A percentile compares a stretch with the other conserved stretches of the same genome.
phyloP scores from a whole-genome alignment of 2,329 filamentous ascomycete species.

The Aspergillus sojae region DNA sequence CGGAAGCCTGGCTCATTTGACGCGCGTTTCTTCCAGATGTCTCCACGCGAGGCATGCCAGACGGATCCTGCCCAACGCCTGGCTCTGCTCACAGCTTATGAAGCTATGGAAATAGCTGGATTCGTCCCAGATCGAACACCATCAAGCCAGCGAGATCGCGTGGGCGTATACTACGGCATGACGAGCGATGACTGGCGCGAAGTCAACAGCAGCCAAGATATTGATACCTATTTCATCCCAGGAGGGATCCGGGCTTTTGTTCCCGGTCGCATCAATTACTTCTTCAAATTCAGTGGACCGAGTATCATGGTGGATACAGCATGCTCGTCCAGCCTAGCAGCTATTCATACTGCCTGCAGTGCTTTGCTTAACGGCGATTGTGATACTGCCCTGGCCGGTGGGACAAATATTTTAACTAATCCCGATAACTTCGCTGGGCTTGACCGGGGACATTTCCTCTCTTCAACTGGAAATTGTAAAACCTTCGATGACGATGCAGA shows the following conservation, averaged over 20 bases:
- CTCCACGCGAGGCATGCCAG: constrained; percentile 75
- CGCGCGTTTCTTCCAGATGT: constrained; percentile 87
- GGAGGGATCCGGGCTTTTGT: constrained; percentile 63
- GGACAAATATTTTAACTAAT: constrained; percentile 75
- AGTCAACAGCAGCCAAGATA: constrained; percentile 71
- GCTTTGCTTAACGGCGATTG: constrained; percentile 75
- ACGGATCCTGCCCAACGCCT: constrained; percentile 81
- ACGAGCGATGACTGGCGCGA: constrained; percentile 78
- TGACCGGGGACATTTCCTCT: constrained; percentile 75
- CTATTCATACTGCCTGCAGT: constrained; percentile 72
- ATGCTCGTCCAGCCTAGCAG: constrained; percentile 73
- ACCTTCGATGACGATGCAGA: constrained; percentile 80
- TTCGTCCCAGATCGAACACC: constrained; percentile 73
- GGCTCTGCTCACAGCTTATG: constrained; percentile 75
- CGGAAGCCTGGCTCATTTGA: constrained; percentile 77
- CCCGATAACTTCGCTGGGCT: constrained; percentile 78
- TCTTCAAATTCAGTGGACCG: constrained; percentile 75
- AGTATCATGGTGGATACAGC: constrained; percentile 76
- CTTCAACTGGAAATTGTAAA: constrained; percentile 74
- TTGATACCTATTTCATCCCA: constrained; percentile 70
- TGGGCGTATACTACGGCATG: constrained; percentile 75
- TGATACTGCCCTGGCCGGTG: constrained; percentile 79
- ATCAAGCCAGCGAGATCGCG: constrained; percentile 64
- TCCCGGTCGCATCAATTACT: constrained; percentile 54
- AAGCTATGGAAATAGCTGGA: constrained; percentile 79